A percentile compares a stretch with the other conserved stretches of the same genome.
phyloP scores from a whole-genome alignment of 2,329 filamentous ascomycete species.

The Allantophomopsis cytisporea region DNA sequence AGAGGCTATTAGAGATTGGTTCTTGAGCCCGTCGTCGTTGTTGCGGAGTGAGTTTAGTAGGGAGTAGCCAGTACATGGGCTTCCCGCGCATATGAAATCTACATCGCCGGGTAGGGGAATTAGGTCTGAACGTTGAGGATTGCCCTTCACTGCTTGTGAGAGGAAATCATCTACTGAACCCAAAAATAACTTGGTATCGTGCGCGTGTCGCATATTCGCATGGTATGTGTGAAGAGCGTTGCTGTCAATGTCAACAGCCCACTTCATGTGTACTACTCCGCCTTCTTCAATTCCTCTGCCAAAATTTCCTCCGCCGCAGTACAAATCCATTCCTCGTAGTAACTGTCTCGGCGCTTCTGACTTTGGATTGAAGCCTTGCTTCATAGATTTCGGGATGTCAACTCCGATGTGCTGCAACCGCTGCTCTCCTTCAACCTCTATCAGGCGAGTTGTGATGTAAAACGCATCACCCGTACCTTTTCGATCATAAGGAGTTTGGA shows the following conservation, averaged over 20 bases:
- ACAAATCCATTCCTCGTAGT: slow-evolving; percentile 55
- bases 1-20: slow-evolving; percentile 66
- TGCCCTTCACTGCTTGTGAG: slow-evolving; percentile 35
- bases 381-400: slow-evolving; percentile 21
- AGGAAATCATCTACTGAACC: slow-evolving; percentile 65
- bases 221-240: slow-evolving; percentile 59
- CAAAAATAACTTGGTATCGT: slow-evolving; percentile 37
- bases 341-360: slow-evolving; percentile 15
- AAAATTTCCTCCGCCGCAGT: slow-evolving; percentile 67
- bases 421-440: slow-evolving; percentile 8
- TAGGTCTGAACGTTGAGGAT: slow-evolving; percentile 19
- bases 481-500: slow-evolving; percentile 51
- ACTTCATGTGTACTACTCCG: slow-evolving; percentile 48
- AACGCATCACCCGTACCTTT: slow-evolving; percentile 54
- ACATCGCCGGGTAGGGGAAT: slow-evolving; percentile 50
- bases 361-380: slow-evolving; percentile 31
- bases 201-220: slow-evolving; percentile 39
- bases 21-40: slow-evolving; percentile 42
- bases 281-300: slow-evolving; percentile 65
- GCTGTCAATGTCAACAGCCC: slow-evolving; percentile 52
- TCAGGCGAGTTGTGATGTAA: slow-evolving; percentile 36
- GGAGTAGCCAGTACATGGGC: slow-evolving; percentile 69
- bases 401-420: slow-evolving; percentile 21
- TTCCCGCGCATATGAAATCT: slow-evolving; percentile 58
- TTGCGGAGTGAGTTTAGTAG: slow-evolving; percentile 41